Conservation (phyloP, 768 basidiomycete genomes). For the Astraeus odoratus region DNA sequence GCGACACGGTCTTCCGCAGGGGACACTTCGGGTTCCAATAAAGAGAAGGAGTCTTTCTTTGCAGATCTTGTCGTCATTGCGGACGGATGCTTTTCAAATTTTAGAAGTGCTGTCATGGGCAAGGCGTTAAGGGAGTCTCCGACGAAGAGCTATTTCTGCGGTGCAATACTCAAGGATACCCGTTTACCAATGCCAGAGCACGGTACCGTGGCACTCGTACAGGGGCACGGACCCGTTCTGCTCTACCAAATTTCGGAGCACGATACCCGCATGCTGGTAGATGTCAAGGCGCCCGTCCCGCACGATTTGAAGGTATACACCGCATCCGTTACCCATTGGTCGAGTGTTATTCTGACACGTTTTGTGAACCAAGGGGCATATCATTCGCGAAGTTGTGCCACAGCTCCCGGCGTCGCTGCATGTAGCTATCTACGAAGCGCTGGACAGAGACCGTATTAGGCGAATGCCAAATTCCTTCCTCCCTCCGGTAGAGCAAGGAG, state of each 20-base stretch:
- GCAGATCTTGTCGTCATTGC: constrained; percentile 84
- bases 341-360: constrained; percentile 1
- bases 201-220: constrained; percentile 79
- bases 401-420: constrained; percentile 74
- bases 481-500: constrained; percentile 65
- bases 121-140: constrained; percentile 38
- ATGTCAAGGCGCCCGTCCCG: constrained; percentile 80
- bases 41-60: constrained; percentile 47
- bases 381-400: constrained; percentile 67
- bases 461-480: constrained; percentile 97
- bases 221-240: constrained; percentile 80
- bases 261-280: constrained; percentile 91
- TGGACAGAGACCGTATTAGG: constrained; percentile 76
- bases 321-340: not conserved
- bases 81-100: constrained; percentile 94
- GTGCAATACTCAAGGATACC: constrained; percentile 74
- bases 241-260: constrained; percentile 86
- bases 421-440: constrained; percentile 52
- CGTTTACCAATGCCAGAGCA: constrained; percentile 66
- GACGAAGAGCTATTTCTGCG: constrained; percentile 77
- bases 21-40: constrained; percentile 19
- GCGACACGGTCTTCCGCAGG: constrained; percentile 39
- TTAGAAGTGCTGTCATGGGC: constrained; percentile 66
- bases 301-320: constrained; percentile 61
- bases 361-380: constrained; percentile 45